Evolutionary conservation across 441 rosid species (phyloP).

Genomic region (Gossypium lobatum): DNA sequence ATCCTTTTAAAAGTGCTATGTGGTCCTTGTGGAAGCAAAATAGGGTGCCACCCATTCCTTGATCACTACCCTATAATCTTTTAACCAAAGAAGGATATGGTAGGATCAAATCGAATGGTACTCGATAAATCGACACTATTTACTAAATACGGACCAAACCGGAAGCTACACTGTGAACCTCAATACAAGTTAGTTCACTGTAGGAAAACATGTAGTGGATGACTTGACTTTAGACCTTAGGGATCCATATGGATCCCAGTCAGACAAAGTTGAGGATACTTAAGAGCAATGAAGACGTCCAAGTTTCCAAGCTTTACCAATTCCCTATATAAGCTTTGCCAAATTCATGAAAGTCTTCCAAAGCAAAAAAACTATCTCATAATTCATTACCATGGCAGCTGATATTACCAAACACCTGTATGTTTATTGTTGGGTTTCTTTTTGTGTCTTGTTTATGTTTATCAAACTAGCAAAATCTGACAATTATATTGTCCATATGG

Average conservation of each 20-base stretch:
- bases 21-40: not conserved
- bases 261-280: not conserved
- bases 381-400: slow-evolving; percentile 13
- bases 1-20: not conserved
- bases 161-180: not conserved
- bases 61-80: not conserved
- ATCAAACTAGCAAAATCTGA: slow-evolving; percentile 23
- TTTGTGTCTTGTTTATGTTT: slow-evolving; percentile 6
- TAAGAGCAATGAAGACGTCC: not conserved
- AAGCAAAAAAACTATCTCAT: not conserved
- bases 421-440: slow-evolving; percentile 9
- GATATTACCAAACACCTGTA: slow-evolving; percentile 1
- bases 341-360: not conserved
- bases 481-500: slow-evolving; percentile 53
- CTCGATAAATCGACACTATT: too few relatives aligned
- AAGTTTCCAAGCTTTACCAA: slow-evolving; percentile 12
- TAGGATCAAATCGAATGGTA: not conserved
- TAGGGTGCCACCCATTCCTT: not conserved
- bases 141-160: not conserved
- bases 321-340: slow-evolving; percentile 17
- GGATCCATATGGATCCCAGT: not conserved
- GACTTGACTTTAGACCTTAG: not conserved
- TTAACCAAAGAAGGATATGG: not conserved
- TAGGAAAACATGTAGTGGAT: not conserved
- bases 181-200: not conserved